Evolutionary conservation across 164 flowering plant species (phyloP), one percentile per base, ranked within the genome.

Genomic region (Nymphaea colorata): DNA sequence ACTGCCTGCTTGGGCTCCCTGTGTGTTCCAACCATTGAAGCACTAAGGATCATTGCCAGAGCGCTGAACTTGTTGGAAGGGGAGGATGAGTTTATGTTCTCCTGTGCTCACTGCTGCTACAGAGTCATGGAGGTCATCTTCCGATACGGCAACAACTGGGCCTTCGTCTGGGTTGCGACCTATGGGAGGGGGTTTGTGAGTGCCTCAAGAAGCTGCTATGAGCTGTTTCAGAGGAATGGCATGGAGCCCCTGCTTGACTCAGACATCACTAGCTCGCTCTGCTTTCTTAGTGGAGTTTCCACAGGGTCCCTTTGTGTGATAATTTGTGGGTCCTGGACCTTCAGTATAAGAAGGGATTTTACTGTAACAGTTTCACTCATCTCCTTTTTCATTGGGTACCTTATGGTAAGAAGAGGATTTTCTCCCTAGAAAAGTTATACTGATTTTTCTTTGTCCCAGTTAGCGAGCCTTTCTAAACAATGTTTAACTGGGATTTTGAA

Each of bases 21-120:
- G 5, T 91, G 89, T 64, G 90, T 93, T 44, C 98, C 98, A 0
- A 45, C 85, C 0, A 91, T 93, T 51, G 98, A 93, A 75, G 85
- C 87, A 41, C 64, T 93, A 71, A 76, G 98, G 66, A 84, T 91
- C 42, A 71, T 93, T 2, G 91, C 97, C 1, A 74, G 96, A 5
- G 91, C 77, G 5, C 70, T 93, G 72, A 90, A 93, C 79, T 76
- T 93, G 79, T 79, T 93, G 14, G 89, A 87, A 76, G 98, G 97
- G 59, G 98, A 93, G 70, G 98, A 93, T 69, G 98, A 91, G 68
- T 93, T 90, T 80, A 87, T 93, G 96, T 93, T 90, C 73, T 93
- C 87, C 73, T 93, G 98, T 70, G 98, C 98, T 0, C 94, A 86
- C 77, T 93, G 98, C 68, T 89, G 97, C 75, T 91, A 90, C 55